Evolutionary conservation across 331 rosid genomes (phyloP), one percentile per base, ranked within the genome.

Genomic region (Pyrus hybrid): DNA sequence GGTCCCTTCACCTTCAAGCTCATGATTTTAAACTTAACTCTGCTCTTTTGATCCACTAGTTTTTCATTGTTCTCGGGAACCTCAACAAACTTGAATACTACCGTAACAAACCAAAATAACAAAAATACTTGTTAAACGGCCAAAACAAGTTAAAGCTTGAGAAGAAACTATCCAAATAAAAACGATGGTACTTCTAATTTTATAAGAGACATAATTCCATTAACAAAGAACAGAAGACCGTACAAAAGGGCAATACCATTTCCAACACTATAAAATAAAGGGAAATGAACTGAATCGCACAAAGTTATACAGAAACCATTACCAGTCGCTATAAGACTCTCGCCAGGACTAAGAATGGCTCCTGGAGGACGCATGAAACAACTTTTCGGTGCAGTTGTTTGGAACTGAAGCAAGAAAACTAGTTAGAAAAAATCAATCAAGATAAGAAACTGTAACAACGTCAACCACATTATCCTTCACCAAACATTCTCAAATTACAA

Each of bases 291-390:
- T n/a, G 35, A 32, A 54, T 17, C 1, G 45, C 49, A 30, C 2
- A 26, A 65, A 22, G 21, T 23, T n/a, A 8, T 21, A 25, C 25
- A 23, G 10, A 57, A 37, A 81, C 1, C 3, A 65, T 76, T 91
- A 93, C 98, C 97, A 5, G 97, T 93, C 63, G 98, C 97, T 63
- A 93, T 85, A 74, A 93, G 78, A 81, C 93, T 93, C 87, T 93
- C 92, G 11, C 98, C 98, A 47, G 96, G 98, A 71, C 88, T 83
- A 54, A 93, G 98, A 77, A 93, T 81, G 54, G 97, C 97, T 45
- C 98, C 98, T 2, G 98, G 97, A 61, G 98, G 98, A 60, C 97
- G 98, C 98, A 93, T 93, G 86, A 93, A 93, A 83, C 98, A 93
- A 77, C 97, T 93, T 83, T 93, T 93, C 6, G 97, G 98, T 63